Evolutionary conservation across 2,329 filamentous ascomycete species (phyloP).

Genomic region (Colletotrichum tofieldiae): DNA sequence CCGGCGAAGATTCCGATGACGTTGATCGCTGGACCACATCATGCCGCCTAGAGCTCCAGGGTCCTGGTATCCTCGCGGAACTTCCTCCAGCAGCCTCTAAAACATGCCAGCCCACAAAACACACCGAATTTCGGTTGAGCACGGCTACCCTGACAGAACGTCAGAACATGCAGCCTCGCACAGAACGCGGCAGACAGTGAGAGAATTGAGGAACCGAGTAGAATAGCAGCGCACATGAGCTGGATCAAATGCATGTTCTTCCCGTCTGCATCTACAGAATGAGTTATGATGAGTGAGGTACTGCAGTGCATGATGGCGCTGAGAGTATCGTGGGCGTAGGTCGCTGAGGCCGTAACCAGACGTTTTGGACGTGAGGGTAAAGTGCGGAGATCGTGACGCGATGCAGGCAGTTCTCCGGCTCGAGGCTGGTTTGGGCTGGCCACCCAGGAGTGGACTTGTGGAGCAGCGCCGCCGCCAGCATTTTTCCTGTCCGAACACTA

Average conservation of each 20-base stretch:
- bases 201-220: constrained; percentile 9
- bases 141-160: constrained; percentile 21
- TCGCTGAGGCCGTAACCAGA: constrained; percentile 17
- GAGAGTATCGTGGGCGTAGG: constrained; percentile 12
- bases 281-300: neutral
- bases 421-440: constrained; percentile 17
- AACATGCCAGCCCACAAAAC: constrained; percentile 32
- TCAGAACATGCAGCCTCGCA: constrained; percentile 30
- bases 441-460: constrained; percentile 17
- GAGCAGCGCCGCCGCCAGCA: constrained; percentile 14
- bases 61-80: constrained; percentile 21
- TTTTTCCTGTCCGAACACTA: constrained; percentile 30
- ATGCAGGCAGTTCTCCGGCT: constrained; percentile 19
- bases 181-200: constrained; percentile 12
- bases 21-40: constrained; percentile 38
- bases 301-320: constrained; percentile 17
- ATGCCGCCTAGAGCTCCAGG: constrained; percentile 6
- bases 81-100: constrained; percentile 1
- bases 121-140: constrained; percentile 8
- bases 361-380: constrained; percentile 37
- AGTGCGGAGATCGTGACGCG: constrained; percentile 42
- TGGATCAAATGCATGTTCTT: neutral
- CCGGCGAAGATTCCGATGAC: constrained; percentile 16
- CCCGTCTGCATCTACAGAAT: neutral
- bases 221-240: constrained; percentile 10